Base-by-base conservation (phyloP, 2,329 filamentous ascomycete genomes). In the Phoma sp. region DNA sequence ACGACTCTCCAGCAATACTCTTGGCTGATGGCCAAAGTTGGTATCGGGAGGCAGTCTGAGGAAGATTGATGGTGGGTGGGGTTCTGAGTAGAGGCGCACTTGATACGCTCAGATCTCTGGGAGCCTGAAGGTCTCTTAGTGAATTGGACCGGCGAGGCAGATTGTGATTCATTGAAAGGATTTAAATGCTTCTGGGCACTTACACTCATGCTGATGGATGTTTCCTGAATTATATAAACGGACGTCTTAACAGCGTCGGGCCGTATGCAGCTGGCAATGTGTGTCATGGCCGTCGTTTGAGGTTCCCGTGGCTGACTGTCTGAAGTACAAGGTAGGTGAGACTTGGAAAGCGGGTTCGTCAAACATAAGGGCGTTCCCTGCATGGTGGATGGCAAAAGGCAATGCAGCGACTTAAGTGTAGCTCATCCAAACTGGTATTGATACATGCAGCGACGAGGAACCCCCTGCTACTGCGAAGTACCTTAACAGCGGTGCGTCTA, bases 211-310 rank as follows among this genome's bases (percentile, higher is more conserved):
- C 56, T 69, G 58, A 62, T 62, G 67, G 73, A 70, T 55, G 72
- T 70, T 72, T 74, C 73, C 50, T 66, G 60, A 43, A 62, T 62
- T 75, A 76, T 75, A 74, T 75, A 75, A 73, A 74, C 64, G 56
- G 65, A 64, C 46, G 66, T 63, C 54, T 62, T 70, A 51, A 69
- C 64, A 63, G 66, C 64, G 47, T 66, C 67, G 38, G 62, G 68
- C 49, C 75, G 72, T 62, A 77, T 75, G 72, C 74, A 76, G 71
- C 74, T 75, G 68, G 75, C 74, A 64, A 77, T 77, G 70, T 77
- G 75, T 74, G 73, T 72, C 74, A 77, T 76, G 71, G 69, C 62
- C 47, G 64, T 40, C 54, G 70, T 73, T 72, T 75, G 70, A 72
- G 65, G 64, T 61, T 64, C 62, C 65, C 58, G 68, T 73, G 63